Conservation (phyloP, 108 stramenopile genomes). For the Conticribra weissflogii region DNA sequence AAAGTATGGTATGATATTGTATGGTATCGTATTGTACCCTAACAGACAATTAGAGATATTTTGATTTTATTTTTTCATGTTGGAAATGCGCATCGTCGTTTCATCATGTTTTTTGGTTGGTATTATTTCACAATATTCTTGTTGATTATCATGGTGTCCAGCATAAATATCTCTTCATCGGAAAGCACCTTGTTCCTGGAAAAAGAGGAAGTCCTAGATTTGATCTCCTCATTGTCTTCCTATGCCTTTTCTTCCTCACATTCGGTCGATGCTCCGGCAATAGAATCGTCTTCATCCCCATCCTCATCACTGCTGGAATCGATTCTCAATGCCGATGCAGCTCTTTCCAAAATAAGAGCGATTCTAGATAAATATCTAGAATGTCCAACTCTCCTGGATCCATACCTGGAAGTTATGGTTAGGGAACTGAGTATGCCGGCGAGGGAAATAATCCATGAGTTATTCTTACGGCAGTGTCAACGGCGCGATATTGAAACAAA, state of each 20-base stretch:
- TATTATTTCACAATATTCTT: no score
- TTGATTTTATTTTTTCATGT: no score
- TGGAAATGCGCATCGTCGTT: no score
- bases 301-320: no score
- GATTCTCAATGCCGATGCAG: slow-evolving; percentile 16
- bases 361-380: slow-evolving; percentile 95
- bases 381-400: slow-evolving; percentile 91
- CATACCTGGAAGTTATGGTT: slow-evolving; percentile 79
- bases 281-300: no score
- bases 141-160: slow-evolving; percentile 26
- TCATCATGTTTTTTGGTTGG: no score
- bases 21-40: no score
- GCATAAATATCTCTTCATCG: slow-evolving; percentile 28
- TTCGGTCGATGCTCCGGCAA: no score
- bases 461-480: slow-evolving; percentile 37
- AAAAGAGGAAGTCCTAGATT: slow-evolving; percentile 40
- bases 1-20: no score
- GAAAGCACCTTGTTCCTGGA: slow-evolving; percentile 49
- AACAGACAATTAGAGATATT: no score
- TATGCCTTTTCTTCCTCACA: slow-evolving; percentile 2
- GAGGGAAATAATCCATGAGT: slow-evolving; percentile 39
- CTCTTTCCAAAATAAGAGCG: slow-evolving; percentile 47
- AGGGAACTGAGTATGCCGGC: slow-evolving; percentile 40
- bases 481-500: neutral
- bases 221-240: slow-evolving; percentile 35